These are phyloP conservation scores for Betula pendula DNA, from an alignment of 306 rosid species.

Conservation along the genomic window DNA sequence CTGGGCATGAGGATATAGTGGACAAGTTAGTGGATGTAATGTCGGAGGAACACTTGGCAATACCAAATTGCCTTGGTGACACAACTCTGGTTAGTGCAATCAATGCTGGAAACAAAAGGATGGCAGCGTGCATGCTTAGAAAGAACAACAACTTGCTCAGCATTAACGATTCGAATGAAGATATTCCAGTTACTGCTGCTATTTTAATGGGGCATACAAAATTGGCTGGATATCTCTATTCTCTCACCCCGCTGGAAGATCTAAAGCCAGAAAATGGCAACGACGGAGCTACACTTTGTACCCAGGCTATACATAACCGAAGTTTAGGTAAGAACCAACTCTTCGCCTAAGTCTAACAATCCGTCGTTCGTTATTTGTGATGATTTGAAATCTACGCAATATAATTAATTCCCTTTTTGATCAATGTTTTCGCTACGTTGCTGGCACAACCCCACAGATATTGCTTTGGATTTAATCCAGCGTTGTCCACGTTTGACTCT, in stretches of 20 bases:
- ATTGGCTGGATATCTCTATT: not conserved
- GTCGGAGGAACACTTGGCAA: too few relatives aligned
- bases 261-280: not conserved
- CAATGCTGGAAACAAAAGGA: not conserved
- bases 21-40: too few relatives aligned
- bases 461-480: not conserved
- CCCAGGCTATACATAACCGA: fast-evolving
- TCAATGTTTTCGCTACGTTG: too few relatives aligned
- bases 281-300: not conserved
- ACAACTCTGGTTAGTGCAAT: too few relatives aligned
- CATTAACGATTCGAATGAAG: fast-evolving
- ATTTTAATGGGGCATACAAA: not conserved
- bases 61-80: fast-evolving
- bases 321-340: not conserved
- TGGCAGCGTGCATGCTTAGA: not conserved
- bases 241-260: not conserved
- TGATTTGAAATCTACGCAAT: too few relatives aligned
- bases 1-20: too few relatives aligned
- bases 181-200: not conserved
- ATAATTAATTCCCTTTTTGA: too few relatives aligned
- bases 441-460: not conserved
- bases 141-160: not conserved
- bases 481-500: not conserved
- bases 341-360: too few relatives aligned
- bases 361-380: too few relatives aligned